These are phyloP conservation scores for Quercus mongolica DNA, from an alignment of 306 rosid genomes.

Conservation along the genomic window DNA sequence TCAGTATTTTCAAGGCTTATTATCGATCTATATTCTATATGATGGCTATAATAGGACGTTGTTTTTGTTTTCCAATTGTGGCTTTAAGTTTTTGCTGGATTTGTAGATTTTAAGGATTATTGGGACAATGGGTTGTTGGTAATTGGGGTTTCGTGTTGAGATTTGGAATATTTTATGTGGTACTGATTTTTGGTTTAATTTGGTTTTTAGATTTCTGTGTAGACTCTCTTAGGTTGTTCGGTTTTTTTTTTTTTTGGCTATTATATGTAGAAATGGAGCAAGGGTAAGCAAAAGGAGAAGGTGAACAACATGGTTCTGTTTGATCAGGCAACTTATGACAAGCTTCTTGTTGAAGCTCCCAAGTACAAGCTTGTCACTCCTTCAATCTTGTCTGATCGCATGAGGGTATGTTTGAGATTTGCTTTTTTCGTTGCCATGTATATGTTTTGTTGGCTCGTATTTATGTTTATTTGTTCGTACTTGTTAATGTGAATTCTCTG, in stretches of 20 bases:
- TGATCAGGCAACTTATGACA: slow-evolving; percentile 25
- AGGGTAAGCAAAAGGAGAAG: slow-evolving; percentile 32
- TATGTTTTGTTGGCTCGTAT: background rate
- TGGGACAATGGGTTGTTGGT: too few relatives aligned
- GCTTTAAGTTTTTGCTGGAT: background rate
- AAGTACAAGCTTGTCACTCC: slow-evolving; percentile 29
- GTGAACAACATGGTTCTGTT: slow-evolving; percentile 29
- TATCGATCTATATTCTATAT: background rate
- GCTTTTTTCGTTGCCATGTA: too few relatives aligned
- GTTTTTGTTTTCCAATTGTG: background rate
- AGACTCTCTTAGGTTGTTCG: background rate
- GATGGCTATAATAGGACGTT: background rate
- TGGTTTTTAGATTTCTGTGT: background rate
- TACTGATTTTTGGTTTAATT: background rate
- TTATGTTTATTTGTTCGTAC: background rate
- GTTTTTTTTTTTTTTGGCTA: background rate
- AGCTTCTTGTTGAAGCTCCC: slow-evolving; percentile 25
- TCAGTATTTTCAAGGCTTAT: background rate
- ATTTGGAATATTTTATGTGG: background rate
- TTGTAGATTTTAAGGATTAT: background rate
- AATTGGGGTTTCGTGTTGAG: background rate
- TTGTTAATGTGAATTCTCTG: background rate
- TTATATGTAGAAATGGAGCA: slow-evolving; percentile 23
- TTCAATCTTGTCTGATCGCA: slow-evolving; percentile 22
- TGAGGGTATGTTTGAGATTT: slow-evolving; percentile 18